Base-by-base conservation (phyloP, 2,329 filamentous ascomycete genomes). In the Aureobasidium mangrovei region DNA sequence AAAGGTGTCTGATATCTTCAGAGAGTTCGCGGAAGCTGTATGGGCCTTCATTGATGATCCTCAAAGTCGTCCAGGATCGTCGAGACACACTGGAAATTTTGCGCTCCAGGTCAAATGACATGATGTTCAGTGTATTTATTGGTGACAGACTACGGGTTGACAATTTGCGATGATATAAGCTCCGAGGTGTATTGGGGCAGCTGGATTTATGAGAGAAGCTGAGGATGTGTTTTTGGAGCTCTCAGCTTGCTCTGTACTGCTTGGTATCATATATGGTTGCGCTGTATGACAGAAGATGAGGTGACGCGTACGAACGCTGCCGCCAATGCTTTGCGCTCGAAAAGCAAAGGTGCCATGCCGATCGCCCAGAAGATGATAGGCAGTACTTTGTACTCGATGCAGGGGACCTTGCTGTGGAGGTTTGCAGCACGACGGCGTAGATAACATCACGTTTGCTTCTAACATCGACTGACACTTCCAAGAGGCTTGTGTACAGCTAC, bases 281-380 rank as follows among this genome's bases (percentile, higher is more conserved):
- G 8, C 7, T 12, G 18, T n/a, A 47, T 47, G n/a, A 12, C 44
- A 38, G 24, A 38, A 38, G 18, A 36, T 18, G 18, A 18, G 18
- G 18, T 49, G 46, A 49, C 46, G 46, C 46, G 46, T 49, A 40
- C 35, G 18, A 18, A 18, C 39, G 27, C 32, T n/a, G 46, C 35
- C 9, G 27, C 18, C n/a, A 39, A 8, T 29, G 27, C 46, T 40
- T 5, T 10, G 32, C n/a, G 4, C 27, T 24, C 27, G 33, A 49
- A 28, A 49, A 49, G 46, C 35, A 49, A 49, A 28, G 24, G 29
- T 8, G 46, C 40, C 46, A 36, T 49, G 46, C 40, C 46, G 46
- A 49, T 49, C 46, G 24, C 27, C 46, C 46, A 49, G 40, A 36
- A 29, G 9, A 24, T 39, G 26, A 49, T 49, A 26, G 28, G 39